Conservation (phyloP, 2,329 filamentous ascomycete genomes). For the Setomelanomma holmii region DNA sequence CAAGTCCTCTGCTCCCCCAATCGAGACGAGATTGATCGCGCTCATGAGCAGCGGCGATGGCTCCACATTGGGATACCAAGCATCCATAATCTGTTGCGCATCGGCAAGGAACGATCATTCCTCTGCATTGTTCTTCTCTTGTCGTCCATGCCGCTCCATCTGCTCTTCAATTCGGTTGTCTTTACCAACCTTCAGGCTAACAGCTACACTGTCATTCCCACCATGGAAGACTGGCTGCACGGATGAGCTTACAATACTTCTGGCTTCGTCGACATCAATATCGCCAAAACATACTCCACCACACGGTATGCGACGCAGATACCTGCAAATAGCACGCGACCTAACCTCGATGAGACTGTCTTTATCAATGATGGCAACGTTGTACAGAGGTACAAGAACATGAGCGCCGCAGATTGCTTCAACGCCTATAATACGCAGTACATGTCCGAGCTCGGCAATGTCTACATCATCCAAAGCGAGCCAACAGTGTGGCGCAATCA, state of each 20-base stretch:
- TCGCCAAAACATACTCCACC: not conserved
- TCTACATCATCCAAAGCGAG: slow-evolving; percentile 16
- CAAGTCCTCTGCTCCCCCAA: slow-evolving; percentile 32
- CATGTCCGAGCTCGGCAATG: slow-evolving; percentile 14
- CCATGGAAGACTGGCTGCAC: slow-evolving; percentile 16
- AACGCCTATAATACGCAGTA: slow-evolving; percentile 15
- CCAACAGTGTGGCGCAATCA: slow-evolving; percentile 12
- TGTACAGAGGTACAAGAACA: slow-evolving; percentile 4
- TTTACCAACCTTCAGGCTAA: slow-evolving; percentile 25
- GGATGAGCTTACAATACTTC: slow-evolving; percentile 14
- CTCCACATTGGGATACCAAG: slow-evolving; percentile 53
- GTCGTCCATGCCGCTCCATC: slow-evolving; percentile 20
- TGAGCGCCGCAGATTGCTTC: slow-evolving; percentile 14
- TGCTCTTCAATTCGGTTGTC: slow-evolving; percentile 27
- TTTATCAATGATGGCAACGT: too few species aligned
- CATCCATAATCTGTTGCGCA: slow-evolving; percentile 43
- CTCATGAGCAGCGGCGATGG: slow-evolving; percentile 44
- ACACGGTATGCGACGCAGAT: too few species aligned
- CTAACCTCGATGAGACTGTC: not conserved
- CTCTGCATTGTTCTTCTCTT: slow-evolving; percentile 12
- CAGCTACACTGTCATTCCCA: slow-evolving; percentile 16
- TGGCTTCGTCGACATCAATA: slow-evolving; percentile 1
- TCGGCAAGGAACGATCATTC: slow-evolving; percentile 4
- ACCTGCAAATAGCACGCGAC: too few species aligned
- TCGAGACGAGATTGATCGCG: slow-evolving; percentile 25